Evolutionary conservation across 2,329 filamentous ascomycete species (phyloP), one percentile per base, ranked within the genome.

Genomic region (Pseudocercospora fuligena): DNA sequence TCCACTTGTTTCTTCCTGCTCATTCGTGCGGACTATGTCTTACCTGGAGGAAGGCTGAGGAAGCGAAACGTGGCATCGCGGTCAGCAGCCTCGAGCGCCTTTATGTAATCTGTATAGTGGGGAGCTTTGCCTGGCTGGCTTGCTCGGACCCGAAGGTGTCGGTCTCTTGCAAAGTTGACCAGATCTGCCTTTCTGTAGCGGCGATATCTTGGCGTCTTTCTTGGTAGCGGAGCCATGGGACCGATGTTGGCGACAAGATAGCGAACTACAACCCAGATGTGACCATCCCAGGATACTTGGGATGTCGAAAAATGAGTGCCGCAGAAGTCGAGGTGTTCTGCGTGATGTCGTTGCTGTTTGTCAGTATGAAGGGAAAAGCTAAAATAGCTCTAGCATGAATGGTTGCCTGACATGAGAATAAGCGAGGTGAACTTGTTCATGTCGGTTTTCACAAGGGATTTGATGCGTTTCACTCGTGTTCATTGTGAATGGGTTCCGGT

Each of bases 171-270:
- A 47, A 70, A 68, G 4, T 49, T 63, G 11, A 47, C 60, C 36
- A 70, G 46, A 14, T 69, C 68, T 23, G 47, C 59, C 36, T 64
- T 69, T 54, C 33, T 66, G 57, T 53, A 69, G 46, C 36, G 56
- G n/a, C 56, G 4, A 29, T 69, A 70, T 25, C 29, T 64, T 64
- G 40, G 3, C 1, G 5, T 43, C 6, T 3, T n/a, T 19, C 16
- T 7, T 5, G 5, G 16, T 3, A 6, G 40, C 16, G 40, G 40
- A 43, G 40, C 40, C 40, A 43, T 43, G 6, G 40, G 1, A 43
- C 4, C 40, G 40, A 65, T 68, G 53, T 12, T 60, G 46, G 36
- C 2, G 36, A 40, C 36, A 12, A 21, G 19, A 7, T 23, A 49
- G 46, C 19, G 9, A 21, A 3, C 25, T 7, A 49, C 5, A 5